Conservation (phyloP, 192 early-diverging fungal species). For the Backusella tuberculispora region DNA sequence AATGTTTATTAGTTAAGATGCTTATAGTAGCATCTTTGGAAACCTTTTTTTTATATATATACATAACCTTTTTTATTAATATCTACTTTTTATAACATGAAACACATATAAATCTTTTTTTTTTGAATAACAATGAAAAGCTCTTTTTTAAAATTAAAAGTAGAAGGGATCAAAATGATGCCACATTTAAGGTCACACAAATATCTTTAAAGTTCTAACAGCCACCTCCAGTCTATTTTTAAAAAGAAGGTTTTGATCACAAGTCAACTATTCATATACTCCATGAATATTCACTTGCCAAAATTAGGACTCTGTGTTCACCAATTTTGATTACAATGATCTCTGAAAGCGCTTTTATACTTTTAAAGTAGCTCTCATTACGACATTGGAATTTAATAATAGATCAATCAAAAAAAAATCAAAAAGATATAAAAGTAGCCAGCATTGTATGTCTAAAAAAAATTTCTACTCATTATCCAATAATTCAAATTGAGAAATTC, state of each 20-base stretch:
- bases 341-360: background rate
- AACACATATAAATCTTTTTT: too few species aligned
- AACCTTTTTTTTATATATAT: background rate
- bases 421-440: background rate
- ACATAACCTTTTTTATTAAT: background rate
- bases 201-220: background rate
- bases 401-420: background rate
- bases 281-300: conserved; percentile 2
- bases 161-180: background rate
- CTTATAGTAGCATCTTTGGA: background rate
- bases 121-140: background rate
- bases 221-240: conserved; percentile 1
- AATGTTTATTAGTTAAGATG: background rate
- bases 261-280: background rate
- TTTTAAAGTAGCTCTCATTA: background rate
- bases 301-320: background rate
- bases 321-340: background rate
- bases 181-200: background rate
- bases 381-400: conserved; percentile 1
- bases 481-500: background rate
- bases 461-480: too few species aligned
- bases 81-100: background rate
- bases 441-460: background rate
- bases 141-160: background rate
- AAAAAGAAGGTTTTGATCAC: background rate